These are phyloP conservation scores for Paracoccidioides lutzii DNA, from an alignment of 2,329 filamentous ascomycete species.

Conservation along the genomic window DNA sequence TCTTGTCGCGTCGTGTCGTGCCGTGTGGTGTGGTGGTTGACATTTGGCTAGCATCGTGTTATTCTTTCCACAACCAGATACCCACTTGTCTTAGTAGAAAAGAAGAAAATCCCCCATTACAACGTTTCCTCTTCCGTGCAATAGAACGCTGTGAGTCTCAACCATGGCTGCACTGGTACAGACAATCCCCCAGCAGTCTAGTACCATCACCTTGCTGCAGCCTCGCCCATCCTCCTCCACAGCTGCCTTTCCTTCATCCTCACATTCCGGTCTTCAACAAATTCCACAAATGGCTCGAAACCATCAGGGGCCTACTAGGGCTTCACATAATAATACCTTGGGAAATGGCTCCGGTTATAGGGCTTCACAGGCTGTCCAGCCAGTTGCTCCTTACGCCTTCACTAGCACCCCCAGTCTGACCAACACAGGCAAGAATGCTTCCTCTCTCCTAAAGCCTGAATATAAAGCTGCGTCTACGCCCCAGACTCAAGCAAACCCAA, in stretches of 20 bases:
- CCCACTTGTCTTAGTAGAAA: neutral
- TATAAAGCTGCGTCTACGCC: slow-evolving; percentile 42
- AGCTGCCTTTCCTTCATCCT: slow-evolving; percentile 30
- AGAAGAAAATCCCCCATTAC: neutral
- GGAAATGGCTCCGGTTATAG: slow-evolving; percentile 6
- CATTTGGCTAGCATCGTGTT: neutral
- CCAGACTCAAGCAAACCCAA: slow-evolving; percentile 23
- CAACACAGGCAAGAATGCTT: slow-evolving; percentile 35
- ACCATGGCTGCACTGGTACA: slow-evolving; percentile 79
- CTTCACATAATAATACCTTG: slow-evolving; percentile 26
- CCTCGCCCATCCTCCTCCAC: slow-evolving; percentile 52
- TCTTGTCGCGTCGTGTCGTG: neutral
- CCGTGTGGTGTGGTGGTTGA: neutral
- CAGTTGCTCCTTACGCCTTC: slow-evolving; percentile 67
- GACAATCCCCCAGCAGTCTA: slow-evolving; percentile 62
- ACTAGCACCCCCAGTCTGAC: slow-evolving; percentile 55
- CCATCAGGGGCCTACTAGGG: slow-evolving; percentile 27
- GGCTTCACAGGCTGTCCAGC: slow-evolving; percentile 43
- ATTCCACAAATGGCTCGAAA: slow-evolving; percentile 28
- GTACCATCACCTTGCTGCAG: slow-evolving; percentile 63
- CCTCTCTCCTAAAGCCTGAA: slow-evolving; percentile 44
- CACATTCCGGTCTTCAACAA: slow-evolving; percentile 33
- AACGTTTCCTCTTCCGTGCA: slow-evolving; percentile 7
- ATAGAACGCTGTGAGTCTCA: slow-evolving; percentile 14
- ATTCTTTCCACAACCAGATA: neutral